Evolutionary conservation across 2,329 filamentous ascomycete species (phyloP).

Genomic region (Microascus cirrosus): DNA sequence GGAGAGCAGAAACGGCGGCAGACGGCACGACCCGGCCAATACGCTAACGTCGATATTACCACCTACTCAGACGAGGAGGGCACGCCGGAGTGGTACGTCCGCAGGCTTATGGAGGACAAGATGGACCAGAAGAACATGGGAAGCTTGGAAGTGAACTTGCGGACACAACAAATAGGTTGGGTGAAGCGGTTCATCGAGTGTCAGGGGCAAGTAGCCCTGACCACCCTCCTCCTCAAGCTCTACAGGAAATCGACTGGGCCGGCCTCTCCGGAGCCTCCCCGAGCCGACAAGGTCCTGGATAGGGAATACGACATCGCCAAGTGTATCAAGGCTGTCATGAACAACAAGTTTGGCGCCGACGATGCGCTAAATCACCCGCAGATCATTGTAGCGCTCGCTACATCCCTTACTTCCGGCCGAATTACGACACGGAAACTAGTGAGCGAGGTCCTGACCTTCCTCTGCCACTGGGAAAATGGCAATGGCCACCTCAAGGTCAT

Average conservation of each 20-base stretch:
- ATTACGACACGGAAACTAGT: constrained; percentile 89
- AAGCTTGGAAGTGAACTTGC: constrained; percentile 84
- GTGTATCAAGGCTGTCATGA: constrained; percentile 32
- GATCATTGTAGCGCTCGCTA: constrained; percentile 78
- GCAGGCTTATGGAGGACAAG: constrained; percentile 90
- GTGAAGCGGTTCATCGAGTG: constrained; percentile 94
- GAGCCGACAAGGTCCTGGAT: constrained; percentile 68
- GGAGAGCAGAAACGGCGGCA: constrained; percentile 82
- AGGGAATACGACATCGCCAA: constrained; percentile 96
- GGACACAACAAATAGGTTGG: constrained; percentile 96
- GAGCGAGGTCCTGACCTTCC: constrained; percentile 89
- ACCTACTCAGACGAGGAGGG: constrained; percentile 85
- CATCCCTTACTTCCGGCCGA: constrained; percentile 76
- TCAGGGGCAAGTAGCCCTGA: constrained; percentile 91
- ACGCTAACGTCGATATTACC: constrained; percentile 57
- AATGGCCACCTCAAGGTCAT: constrained; percentile 89
- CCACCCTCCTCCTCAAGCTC: constrained; percentile 86
- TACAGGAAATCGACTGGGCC: constrained; percentile 76
- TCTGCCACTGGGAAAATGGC: constrained; percentile 87
- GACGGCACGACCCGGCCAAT: constrained; percentile 61
- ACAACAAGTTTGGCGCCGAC: constrained; percentile 55
- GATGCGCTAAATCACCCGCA: constrained; percentile 86
- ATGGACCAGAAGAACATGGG: constrained; percentile 86
- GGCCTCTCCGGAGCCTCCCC: constrained; percentile 45
- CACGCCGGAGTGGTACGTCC: constrained; percentile 95